These are phyloP conservation scores for Apiotrichum sp. DNA, from an alignment of 1,284 basidiomycete genomes.

Conservation along the genomic window DNA sequence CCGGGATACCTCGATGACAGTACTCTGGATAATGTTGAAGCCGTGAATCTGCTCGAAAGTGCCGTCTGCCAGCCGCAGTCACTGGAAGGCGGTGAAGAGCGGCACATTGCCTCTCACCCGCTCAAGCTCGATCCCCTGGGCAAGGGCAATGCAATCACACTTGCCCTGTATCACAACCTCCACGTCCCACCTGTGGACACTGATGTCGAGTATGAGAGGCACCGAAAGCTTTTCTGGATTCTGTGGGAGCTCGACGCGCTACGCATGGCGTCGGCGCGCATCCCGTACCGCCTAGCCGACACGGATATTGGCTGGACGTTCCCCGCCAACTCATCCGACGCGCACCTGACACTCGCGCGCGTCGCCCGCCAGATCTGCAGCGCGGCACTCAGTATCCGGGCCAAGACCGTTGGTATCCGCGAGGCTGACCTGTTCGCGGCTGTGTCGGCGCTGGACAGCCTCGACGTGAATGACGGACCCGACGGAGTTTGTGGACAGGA, in stretches of 20 bases:
- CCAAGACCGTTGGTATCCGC: neutral
- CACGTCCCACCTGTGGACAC: neutral
- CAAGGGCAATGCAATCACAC: neutral
- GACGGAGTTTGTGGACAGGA: neutral
- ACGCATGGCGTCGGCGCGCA: neutral
- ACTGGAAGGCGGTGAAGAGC: too few species aligned
- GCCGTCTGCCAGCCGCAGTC: neutral
- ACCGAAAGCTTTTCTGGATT: neutral
- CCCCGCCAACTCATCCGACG: neutral
- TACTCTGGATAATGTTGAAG: neutral
- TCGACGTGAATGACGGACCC: neutral
- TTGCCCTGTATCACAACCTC: neutral
- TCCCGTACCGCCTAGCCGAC: neutral
- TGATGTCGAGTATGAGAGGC: neutral
- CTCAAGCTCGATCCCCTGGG: neutral
- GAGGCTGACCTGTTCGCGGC: neutral
- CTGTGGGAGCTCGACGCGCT: slow-evolving; percentile 1
- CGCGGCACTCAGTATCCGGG: neutral
- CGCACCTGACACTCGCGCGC: neutral
- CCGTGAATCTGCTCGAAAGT: neutral
- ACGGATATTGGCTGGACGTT: neutral
- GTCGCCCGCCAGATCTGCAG: neutral
- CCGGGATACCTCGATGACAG: neutral
- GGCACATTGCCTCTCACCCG: neutral
- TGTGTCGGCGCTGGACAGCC: neutral